These are phyloP conservation scores for Euphorbia lathyris DNA, from an alignment of 345 rosid genomes.

Conservation along the genomic window DNA sequence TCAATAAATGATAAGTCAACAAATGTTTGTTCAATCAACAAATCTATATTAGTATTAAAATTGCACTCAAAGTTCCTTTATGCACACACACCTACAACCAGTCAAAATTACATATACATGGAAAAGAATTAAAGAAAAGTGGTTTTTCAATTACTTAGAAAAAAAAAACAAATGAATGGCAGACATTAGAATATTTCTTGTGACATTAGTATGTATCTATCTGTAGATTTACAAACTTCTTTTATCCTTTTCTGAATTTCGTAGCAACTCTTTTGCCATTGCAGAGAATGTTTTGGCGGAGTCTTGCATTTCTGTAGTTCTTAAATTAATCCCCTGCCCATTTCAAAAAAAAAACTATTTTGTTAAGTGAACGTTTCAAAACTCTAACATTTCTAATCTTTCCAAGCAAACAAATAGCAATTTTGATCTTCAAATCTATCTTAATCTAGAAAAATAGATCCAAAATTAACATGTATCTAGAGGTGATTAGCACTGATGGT, in stretches of 20 bases:
- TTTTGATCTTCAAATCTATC: no score
- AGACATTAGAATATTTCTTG: not conserved
- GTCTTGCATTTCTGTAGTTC: slow-evolving; percentile 72
- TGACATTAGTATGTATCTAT: not conserved
- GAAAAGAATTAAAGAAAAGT: not conserved
- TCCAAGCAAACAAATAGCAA: not conserved
- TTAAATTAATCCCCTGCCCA: slow-evolving; percentile 70
- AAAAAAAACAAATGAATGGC: not conserved
- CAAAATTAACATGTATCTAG: no score
- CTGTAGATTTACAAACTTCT: slow-evolving; percentile 37
- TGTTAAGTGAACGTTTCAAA: not conserved
- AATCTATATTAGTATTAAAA: slow-evolving; percentile 1
- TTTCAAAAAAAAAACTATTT: not conserved
- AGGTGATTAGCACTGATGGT: no score
- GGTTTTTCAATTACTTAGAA: not conserved
- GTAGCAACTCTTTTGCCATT: slow-evolving; percentile 67
- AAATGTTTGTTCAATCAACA: not conserved
- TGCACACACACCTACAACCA: not conserved
- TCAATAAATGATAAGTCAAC: not conserved
- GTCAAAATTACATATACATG: not conserved
- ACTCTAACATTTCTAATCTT: not conserved
- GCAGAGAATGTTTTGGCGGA: slow-evolving; percentile 85
- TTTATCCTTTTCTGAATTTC: slow-evolving; percentile 62
- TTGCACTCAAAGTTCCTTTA: not conserved
- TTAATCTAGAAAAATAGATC: no score